Evolutionary conservation across 2,329 filamentous ascomycete species (phyloP), one percentile per base, ranked within the genome.

Genomic region (Fusarium devonianum): DNA sequence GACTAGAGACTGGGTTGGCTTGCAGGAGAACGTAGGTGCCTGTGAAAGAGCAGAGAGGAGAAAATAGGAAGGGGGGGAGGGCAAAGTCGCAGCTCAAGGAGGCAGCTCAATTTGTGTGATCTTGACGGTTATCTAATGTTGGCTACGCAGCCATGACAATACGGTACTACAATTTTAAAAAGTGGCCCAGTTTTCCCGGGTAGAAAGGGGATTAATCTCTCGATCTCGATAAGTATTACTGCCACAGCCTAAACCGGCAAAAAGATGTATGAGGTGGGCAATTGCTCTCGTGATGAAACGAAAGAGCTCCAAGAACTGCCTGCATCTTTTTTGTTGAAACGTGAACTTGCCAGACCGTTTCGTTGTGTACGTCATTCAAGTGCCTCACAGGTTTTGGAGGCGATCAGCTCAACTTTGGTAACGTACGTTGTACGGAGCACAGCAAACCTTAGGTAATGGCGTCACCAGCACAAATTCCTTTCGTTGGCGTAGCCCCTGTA

Each of bases 101-200:
- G 23, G 11, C 23, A 26, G 23, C 23, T 25, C 9, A 11, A 10
- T 25, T 25, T 25, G 23, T 25, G 7, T 25, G 23, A n/a, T 26
- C n/a, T 6, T 12, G 11, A n/a, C 23, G 11, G 23, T 6, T 4
- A 26, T n/a, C n/a, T n/a, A 26, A 26, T 26, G 23, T 6, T 12
- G 29, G 29, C 14, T 14, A 32, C 12, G 32, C 40, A 30, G 32
- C 34, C 41, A 56, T 55, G 55, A 56, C 38, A 51, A 33, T 52
- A 56, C 51, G 55, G 51, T 35, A 51, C 33, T 52, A 39, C 58
- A 59, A 56, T 60, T 59, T 56, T 53, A 58, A 60, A 46, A 59
- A 60, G 56, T 57, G 56, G 56, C 19, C 53, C 56, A 21, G 29
- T 23, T 34, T 35, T 55, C 35, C 48, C 59, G 9, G 12, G 18